Evolutionary conservation across 2,329 filamentous ascomycete genomes (phyloP), one percentile per base, ranked within the genome.

Genomic region (Colletotrichum lentis): DNA sequence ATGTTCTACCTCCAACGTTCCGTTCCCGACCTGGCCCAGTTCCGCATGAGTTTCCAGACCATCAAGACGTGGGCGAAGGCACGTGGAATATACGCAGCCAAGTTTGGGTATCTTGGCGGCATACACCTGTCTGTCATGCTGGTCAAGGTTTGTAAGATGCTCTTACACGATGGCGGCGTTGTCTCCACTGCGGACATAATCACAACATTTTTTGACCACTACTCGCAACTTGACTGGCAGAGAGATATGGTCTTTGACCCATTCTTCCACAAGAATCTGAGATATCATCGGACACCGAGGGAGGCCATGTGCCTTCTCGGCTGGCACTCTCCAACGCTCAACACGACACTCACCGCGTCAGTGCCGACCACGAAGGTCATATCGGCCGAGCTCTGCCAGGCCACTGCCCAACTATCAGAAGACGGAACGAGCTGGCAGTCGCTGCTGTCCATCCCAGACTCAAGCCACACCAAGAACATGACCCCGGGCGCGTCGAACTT

Each of bases 291-390:
- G 35, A 85, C 83, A 10, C 74, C 80, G 11, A 80, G 86, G 58
- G 89, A 91, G 70, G 84, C 88, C 1, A 83, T 91, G 75, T 88
- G 86, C 18, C 81, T 92, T 35, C 77, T 90, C 3, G 88, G 88
- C 1, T 90, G 86, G 75, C 84, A 90, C 74, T 80, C 84, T 0
- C 90, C 89, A 0, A 80, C 82, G 16, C 82, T 90, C 7, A 91
- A 91, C 73, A 85, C 88, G 4, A 83, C 86, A 3, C 77, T 83
- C 24, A 82, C 83, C 2, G 84, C 86, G 4, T 88, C 87, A 0
- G 68, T 77, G 0, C 81, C 87, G 12, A 87, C 86, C 0, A 78
- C 87, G 1, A 78, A 80, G 14, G 82, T 82, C 0, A 79, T 91
- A 2, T 75, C 81, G 0, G 75, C 79, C 3, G 88, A 90, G 70